phyloP scores from a whole-genome alignment of 192 early-diverging fungal species.

The Coemansia biformis region DNA sequence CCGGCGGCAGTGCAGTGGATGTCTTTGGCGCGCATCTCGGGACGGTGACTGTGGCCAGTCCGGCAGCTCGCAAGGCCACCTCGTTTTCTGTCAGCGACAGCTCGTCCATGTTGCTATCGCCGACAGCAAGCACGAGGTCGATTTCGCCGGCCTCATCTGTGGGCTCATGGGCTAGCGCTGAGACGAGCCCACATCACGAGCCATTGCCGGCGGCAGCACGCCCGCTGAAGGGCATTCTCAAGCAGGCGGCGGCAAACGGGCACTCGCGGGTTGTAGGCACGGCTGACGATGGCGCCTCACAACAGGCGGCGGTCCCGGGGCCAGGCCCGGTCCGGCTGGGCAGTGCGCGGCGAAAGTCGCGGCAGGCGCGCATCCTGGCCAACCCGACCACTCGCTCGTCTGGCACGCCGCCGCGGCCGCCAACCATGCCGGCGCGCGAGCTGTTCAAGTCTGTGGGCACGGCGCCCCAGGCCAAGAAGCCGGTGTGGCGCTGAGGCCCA shows the following conservation, averaged over 20 bases:
- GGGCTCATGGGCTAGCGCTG: slow-evolving; percentile 40
- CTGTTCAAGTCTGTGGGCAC: slow-evolving; percentile 42
- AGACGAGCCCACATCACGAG: slow-evolving; percentile 40
- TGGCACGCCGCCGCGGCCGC: slow-evolving; percentile 25
- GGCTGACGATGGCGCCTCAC: neutral
- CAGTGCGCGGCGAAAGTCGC: slow-evolving; percentile 30
- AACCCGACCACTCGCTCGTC: slow-evolving; percentile 19
- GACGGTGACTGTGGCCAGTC: slow-evolving; percentile 16
- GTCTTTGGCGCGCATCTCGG: too few relatives aligned
- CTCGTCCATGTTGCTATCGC: slow-evolving; percentile 36
- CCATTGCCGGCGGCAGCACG: slow-evolving; percentile 33
- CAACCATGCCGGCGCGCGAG: slow-evolving; percentile 11
- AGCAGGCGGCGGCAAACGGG: slow-evolving; percentile 17
- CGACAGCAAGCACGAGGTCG: slow-evolving; percentile 16
- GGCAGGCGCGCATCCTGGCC: slow-evolving; percentile 27
- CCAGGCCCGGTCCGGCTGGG: slow-evolving; percentile 36
- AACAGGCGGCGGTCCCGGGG: neutral
- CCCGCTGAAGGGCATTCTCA: slow-evolving; percentile 43
- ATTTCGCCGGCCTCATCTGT: slow-evolving; percentile 30
- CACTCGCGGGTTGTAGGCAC: too few relatives aligned
- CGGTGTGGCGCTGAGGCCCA: slow-evolving; percentile 34
- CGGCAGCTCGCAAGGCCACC: slow-evolving; percentile 8
- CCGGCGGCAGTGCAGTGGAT: too few relatives aligned
- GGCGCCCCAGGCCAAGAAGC: slow-evolving; percentile 15
- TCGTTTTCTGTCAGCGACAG: slow-evolving; percentile 4